These are phyloP conservation scores for Candida gorgasii DNA, from an alignment of 805 yeast genomes.

Conservation along the genomic window DNA sequence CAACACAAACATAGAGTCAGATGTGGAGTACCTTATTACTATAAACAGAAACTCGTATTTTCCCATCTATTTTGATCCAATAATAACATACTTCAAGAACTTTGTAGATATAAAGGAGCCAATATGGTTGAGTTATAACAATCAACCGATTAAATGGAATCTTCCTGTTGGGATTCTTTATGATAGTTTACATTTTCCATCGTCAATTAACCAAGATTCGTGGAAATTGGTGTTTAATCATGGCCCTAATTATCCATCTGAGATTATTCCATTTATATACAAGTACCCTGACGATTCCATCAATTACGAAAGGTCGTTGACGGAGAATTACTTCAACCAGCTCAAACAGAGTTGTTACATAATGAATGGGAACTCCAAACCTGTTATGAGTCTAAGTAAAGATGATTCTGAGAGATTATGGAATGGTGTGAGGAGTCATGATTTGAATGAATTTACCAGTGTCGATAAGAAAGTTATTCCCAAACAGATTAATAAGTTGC, in stretches of 20 bases:
- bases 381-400: constrained; percentile 75
- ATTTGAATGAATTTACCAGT: constrained; percentile 25
- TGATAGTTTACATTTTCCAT: constrained; percentile 50
- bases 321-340: constrained; percentile 68
- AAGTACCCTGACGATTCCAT: constrained; percentile 13
- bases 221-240: constrained; percentile 35
- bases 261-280: constrained; percentile 29
- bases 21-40: constrained; percentile 5
- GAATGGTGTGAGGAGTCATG: constrained; percentile 46
- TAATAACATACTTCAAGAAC: constrained; percentile 41
- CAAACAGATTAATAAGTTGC: constrained; percentile 38
- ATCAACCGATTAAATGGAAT: constrained; percentile 72
- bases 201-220: constrained; percentile 1
- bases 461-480: constrained; percentile 31
- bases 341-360: constrained; percentile 81
- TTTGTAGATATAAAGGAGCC: constrained; percentile 21
- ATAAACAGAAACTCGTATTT: constrained; percentile 53
- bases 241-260: constrained; percentile 27
- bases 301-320: constrained; percentile 34
- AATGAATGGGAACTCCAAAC: constrained; percentile 73
- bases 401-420: constrained; percentile 60
- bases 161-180: constrained; percentile 70
- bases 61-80: constrained; percentile 39
- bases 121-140: constrained; percentile 68
- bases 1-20: background rate